phyloP scores from a whole-genome alignment of 768 basidiomycete genomes.

The Podaxis sp. region DNA sequence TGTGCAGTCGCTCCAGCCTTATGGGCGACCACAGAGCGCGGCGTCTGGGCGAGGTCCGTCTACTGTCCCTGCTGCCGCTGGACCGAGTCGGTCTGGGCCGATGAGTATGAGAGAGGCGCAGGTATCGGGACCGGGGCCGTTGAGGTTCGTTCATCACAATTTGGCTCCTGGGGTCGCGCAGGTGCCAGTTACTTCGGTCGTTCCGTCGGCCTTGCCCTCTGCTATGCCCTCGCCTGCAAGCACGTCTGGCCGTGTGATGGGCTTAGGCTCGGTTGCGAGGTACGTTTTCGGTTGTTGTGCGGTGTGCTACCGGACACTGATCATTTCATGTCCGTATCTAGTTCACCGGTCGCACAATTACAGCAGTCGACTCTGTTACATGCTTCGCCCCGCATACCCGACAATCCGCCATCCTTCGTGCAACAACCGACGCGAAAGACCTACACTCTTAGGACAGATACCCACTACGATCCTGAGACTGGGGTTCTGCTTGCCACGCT shows the following conservation, averaged over 20 bases:
- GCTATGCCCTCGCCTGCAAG: slow-evolving; percentile 11
- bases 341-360: slow-evolving; percentile 22
- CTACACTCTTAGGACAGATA: slow-evolving; percentile 58
- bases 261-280: slow-evolving; percentile 14
- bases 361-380: slow-evolving; percentile 15
- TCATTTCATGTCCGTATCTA: slow-evolving; percentile 10
- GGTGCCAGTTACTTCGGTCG: not conserved
- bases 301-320: not conserved
- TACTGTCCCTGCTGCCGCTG: slow-evolving; percentile 12
- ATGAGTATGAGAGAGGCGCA: slow-evolving; percentile 8
- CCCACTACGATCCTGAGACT: slow-evolving; percentile 53
- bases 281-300: slow-evolving; percentile 7
- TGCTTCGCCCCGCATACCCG: slow-evolving; percentile 17
- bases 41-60: slow-evolving; percentile 10
- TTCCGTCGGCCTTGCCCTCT: slow-evolving; percentile 5
- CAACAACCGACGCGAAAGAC: slow-evolving; percentile 19
- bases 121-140: not conserved
- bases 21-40: slow-evolving; percentile 25
- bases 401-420: slow-evolving; percentile 17
- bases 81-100: slow-evolving; percentile 4
- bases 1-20: slow-evolving; percentile 25
- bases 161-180: not conserved
- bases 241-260: not conserved
- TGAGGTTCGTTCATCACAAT: slow-evolving; percentile 15
- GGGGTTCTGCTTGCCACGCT: slow-evolving; percentile 57